Base-by-base conservation (phyloP, 2,329 filamentous ascomycete species). In the Phyllachora maydis region DNA sequence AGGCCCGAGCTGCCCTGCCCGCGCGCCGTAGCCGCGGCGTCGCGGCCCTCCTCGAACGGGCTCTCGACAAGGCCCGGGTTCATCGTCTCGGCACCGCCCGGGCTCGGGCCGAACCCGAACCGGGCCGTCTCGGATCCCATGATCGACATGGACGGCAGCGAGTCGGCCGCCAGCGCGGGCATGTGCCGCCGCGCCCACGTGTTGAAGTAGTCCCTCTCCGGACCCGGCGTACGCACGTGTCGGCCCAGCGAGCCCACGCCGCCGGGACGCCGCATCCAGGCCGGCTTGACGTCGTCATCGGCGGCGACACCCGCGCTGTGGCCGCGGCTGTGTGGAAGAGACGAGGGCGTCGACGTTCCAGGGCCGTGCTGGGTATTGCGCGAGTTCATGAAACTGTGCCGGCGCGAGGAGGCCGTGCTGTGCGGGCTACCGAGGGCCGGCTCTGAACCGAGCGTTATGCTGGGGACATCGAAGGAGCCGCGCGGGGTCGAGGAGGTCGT, bases 111-210 rank as follows among this genome's bases (percentile, higher is more conserved):
- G 39, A 72, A 59, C 14, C 65, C 56, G 40, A 70, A 60, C 18
- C 54, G 55, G 1, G 65, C 64, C 4, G 52, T 61, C 34, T 70
- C 65, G 4, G 63, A 61, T 0, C 63, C 65, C 50, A 66, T 59
- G 9, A 72, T 47, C 0, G 69, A 71, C 50, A 73, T 66, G 24
- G 70, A 71, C 2, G 72, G 70, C 12, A 73, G 42, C 2, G 60
- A 52, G 14, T 82, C 74, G 13, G 75, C 70, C 15, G 70, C 70
- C 13, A 92, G 60, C 11, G 71, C 71, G 0, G 85, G 83, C 2
- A 93, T 47, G 39, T 92, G 79, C 33, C 79, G 74, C 14, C 69
- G 76, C 26, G 88, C 73, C 54, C 85, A 78, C 19, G 74, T 67
- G 42, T 85, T 93, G 30, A 95, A 52, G 5, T 70, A 67, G 43